Evolutionary conservation across 257 asterid species (phyloP).

Genomic region (Plantago major): DNA sequence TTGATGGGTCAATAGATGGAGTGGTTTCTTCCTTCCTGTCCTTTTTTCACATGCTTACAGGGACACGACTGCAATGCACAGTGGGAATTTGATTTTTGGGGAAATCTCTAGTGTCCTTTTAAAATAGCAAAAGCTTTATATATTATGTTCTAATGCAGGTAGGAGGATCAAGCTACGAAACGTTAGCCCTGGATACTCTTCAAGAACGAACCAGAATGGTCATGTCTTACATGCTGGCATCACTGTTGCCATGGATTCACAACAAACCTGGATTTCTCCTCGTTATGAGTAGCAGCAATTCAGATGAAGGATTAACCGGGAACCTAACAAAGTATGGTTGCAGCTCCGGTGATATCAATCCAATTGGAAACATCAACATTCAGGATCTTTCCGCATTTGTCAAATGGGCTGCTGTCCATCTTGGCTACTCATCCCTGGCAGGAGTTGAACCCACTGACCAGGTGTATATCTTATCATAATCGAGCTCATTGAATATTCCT

Average conservation of each 20-base stretch:
- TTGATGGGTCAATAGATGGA: slow-evolving; percentile 75
- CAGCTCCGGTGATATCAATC: slow-evolving; percentile 97
- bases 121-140: slow-evolving; percentile 2
- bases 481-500: no score
- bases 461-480: no score
- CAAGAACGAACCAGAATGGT: slow-evolving; percentile 96
- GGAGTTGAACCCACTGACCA: slow-evolving; percentile 91
- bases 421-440: slow-evolving; percentile 81
- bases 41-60: slow-evolving; percentile 82
- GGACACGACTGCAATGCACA: slow-evolving; percentile 78
- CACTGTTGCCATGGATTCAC: slow-evolving; percentile 97
- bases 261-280: slow-evolving; percentile 89
- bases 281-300: slow-evolving; percentile 95
- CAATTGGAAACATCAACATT: slow-evolving; percentile 93
- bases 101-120: not conserved
- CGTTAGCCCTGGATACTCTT: slow-evolving; percentile 78
- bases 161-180: slow-evolving; percentile 83
- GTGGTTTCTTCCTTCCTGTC: slow-evolving; percentile 75
- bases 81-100: slow-evolving; percentile 22
- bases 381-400: slow-evolving; percentile 75
- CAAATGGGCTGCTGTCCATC: slow-evolving; percentile 84
- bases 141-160: slow-evolving; percentile 43
- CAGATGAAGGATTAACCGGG: slow-evolving; percentile 91
- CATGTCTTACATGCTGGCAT: slow-evolving; percentile 89
- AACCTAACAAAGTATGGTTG: slow-evolving; percentile 96